Evolutionary conservation across 2,329 filamentous ascomycete genomes (phyloP).

Genomic region (Aspergillus sp.): DNA sequence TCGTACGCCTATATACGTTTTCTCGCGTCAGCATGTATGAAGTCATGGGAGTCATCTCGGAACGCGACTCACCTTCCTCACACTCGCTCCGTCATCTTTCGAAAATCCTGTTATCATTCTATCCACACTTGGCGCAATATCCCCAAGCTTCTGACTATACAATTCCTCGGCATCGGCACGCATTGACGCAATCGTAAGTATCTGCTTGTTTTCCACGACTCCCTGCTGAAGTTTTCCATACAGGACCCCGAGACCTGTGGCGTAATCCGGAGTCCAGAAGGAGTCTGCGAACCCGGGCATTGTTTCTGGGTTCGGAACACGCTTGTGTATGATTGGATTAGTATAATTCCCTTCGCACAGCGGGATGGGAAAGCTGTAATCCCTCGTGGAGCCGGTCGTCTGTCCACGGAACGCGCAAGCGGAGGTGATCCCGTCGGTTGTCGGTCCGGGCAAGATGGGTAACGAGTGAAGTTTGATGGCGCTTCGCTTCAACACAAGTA

Average conservation of each 20-base stretch:
- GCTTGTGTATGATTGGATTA: not conserved
- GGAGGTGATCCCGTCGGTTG: not conserved
- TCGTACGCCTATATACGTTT: constrained; percentile 72
- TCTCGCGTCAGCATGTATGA: not conserved
- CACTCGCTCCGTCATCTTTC: constrained; percentile 91
- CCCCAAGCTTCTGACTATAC: constrained; percentile 76
- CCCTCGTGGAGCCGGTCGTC: not conserved
- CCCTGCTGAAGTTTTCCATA: constrained; percentile 97
- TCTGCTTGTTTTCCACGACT: constrained; percentile 89
- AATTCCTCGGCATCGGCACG: constrained; percentile 92
- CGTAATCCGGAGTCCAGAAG: constrained; percentile 98
- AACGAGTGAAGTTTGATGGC: not conserved
- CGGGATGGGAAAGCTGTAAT: not conserved
- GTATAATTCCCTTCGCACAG: not conserved
- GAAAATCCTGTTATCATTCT: constrained; percentile 77
- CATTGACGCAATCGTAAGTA: constrained; percentile 87
- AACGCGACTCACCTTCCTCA: constrained; percentile 71
- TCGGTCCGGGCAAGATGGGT: constrained; percentile 1
- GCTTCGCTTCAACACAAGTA: not conserved
- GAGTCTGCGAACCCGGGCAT: constrained; percentile 93
- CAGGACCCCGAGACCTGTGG: constrained; percentile 88
- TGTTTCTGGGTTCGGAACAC: constrained; percentile 32
- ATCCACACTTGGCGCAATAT: constrained; percentile 80
- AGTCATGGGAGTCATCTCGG: not conserved
- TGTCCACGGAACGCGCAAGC: constrained; percentile 2